These are phyloP conservation scores for Agastache rugosa DNA, from an alignment of 257 asterid genomes.

Conservation along the genomic window DNA sequence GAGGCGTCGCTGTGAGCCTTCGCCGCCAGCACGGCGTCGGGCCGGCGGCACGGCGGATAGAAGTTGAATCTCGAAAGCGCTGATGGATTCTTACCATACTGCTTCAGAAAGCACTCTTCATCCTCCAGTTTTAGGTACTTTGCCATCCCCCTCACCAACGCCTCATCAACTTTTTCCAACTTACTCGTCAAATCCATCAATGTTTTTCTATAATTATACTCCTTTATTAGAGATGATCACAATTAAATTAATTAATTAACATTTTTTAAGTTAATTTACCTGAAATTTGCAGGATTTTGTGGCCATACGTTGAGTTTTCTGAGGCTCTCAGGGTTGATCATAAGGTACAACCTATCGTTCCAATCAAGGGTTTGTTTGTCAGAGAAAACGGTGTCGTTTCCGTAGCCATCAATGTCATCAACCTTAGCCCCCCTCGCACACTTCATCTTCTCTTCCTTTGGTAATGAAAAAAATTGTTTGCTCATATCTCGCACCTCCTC, in stretches of 20 bases:
- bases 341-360: conserved; percentile 45
- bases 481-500: conserved; percentile 40
- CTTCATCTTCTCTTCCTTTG: conserved; percentile 51
- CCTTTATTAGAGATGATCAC: too few species aligned
- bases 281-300: conserved; percentile 42
- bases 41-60: conserved; percentile 53
- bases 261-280: too few species aligned
- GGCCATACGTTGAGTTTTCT: conserved; percentile 50
- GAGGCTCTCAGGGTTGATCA: conserved; percentile 33
- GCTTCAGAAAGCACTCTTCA: conserved; percentile 41
- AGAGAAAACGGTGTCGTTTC: conserved; percentile 40
- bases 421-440: conserved; percentile 38
- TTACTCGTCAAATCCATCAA: conserved; percentile 35
- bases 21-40: conserved; percentile 43
- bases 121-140: conserved; percentile 42
- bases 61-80: conserved; percentile 43
- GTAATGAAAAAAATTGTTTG: conserved; percentile 45
- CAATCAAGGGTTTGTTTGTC: conserved; percentile 41
- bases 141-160: conserved; percentile 43
- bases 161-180: conserved; percentile 34
- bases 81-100: conserved; percentile 40
- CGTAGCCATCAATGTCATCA: conserved; percentile 47
- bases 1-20: conserved; percentile 57
- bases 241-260: too few species aligned
- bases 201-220: conserved; percentile 34